Evolutionary conservation across 2,329 filamentous ascomycete species (phyloP).

Genomic region (Penicillium olsonii): DNA sequence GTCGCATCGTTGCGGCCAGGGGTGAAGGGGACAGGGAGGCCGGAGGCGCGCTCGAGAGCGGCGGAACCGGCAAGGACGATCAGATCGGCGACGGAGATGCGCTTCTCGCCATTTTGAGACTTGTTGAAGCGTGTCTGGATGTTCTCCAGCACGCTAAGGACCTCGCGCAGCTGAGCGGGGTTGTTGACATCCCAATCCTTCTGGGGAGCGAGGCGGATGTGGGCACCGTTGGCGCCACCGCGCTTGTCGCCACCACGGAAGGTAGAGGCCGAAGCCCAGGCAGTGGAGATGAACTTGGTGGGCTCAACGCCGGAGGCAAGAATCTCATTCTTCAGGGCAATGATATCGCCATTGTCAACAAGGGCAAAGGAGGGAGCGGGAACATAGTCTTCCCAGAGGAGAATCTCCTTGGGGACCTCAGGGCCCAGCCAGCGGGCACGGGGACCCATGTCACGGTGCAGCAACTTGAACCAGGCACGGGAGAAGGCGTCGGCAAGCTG

Average conservation of each 20-base stretch:
- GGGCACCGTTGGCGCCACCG: slow-evolving; percentile 77
- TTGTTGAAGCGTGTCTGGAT: slow-evolving; percentile 69
- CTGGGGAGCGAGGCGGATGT: slow-evolving; percentile 72
- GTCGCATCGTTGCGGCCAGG: slow-evolving; percentile 72
- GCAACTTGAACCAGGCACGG: slow-evolving; percentile 80
- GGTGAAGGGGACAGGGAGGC: slow-evolving; percentile 67
- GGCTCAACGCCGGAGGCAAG: slow-evolving; percentile 62
- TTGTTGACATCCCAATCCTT: slow-evolving; percentile 75
- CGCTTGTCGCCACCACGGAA: slow-evolving; percentile 79
- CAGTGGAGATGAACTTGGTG: slow-evolving; percentile 64
- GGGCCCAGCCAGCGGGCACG: slow-evolving; percentile 70
- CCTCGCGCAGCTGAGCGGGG: slow-evolving; percentile 63
- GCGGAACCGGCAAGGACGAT: slow-evolving; percentile 74
- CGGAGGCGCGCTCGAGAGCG: slow-evolving; percentile 71
- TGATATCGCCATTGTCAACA: slow-evolving; percentile 64
- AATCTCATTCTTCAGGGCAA: slow-evolving; percentile 68
- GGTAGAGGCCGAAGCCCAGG: slow-evolving; percentile 70
- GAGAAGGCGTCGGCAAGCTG: slow-evolving; percentile 70
- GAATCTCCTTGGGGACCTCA: slow-evolving; percentile 68
- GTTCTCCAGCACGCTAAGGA: slow-evolving; percentile 62
- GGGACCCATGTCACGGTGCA: slow-evolving; percentile 78
- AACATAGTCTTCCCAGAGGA: slow-evolving; percentile 76
- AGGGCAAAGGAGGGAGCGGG: slow-evolving; percentile 60
- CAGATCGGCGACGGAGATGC: slow-evolving; percentile 75
- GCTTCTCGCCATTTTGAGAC: slow-evolving; percentile 58